These are phyloP conservation scores for Aureobasidium sp. DNA, from an alignment of 2,329 filamentous ascomycete species.

Conservation along the genomic window DNA sequence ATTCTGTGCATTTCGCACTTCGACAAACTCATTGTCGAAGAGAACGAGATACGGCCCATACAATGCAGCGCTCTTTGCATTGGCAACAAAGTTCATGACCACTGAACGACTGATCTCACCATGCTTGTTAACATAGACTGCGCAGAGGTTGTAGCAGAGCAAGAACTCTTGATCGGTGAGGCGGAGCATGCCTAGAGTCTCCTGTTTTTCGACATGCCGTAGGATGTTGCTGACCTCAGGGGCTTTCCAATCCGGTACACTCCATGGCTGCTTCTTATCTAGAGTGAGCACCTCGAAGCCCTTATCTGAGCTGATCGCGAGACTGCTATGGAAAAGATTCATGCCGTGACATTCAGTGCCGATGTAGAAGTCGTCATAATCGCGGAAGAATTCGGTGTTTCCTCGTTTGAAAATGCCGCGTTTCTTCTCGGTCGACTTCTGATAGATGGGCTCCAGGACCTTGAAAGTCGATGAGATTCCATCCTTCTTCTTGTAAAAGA, in stretches of 20 bases:
- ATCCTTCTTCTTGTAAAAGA: conserved; percentile 97
- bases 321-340: conserved; percentile 91
- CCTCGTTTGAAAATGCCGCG: conserved; percentile 63
- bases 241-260: conserved; percentile 77
- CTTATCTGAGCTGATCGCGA: conserved; percentile 83
- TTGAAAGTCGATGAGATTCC: conserved; percentile 89
- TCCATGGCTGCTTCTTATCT: conserved; percentile 95
- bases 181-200: conserved; percentile 92
- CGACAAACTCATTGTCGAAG: conserved; percentile 94
- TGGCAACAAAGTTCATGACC: conserved; percentile 98
- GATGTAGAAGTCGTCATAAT: conserved; percentile 98
- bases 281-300: conserved; percentile 94
- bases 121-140: conserved; percentile 96
- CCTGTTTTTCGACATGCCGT: conserved; percentile 71
- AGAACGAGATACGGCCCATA: conserved; percentile 87
- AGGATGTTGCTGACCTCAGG: conserved; percentile 80
- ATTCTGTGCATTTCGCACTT: conserved; percentile 94
- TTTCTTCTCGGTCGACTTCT: conserved; percentile 82
- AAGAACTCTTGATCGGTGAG: conserved; percentile 84
- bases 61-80: conserved; percentile 77
- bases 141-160: conserved; percentile 89
- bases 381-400: conserved; percentile 89
- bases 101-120: conserved; percentile 89
- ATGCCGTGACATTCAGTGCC: conserved; percentile 91
- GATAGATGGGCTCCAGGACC: conserved; percentile 89